Conservation (phyloP, 1,284 basidiomycete genomes). For the Vanrija pseudolonga region DNA sequence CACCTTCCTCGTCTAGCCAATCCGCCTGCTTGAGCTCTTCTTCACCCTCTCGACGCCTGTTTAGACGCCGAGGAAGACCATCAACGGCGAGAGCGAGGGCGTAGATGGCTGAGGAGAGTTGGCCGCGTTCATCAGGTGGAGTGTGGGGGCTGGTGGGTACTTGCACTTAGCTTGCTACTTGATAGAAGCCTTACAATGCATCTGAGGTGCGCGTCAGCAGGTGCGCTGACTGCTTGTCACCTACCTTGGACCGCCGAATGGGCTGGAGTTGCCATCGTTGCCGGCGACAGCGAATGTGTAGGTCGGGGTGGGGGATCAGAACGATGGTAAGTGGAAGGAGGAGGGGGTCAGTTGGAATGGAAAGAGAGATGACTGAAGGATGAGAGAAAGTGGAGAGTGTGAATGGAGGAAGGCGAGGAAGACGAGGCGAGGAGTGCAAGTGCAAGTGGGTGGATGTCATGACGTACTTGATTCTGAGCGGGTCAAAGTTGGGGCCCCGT, state of each 20-base stretch:
- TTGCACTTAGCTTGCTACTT: neutral
- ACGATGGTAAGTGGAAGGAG: neutral
- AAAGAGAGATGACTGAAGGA: neutral
- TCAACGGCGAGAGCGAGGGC: neutral
- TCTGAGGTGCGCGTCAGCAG: neutral
- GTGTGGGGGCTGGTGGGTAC: conserved; percentile 6
- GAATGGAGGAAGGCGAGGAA: neutral
- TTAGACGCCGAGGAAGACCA: neutral
- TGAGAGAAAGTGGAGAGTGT: no score
- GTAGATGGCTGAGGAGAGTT: neutral
- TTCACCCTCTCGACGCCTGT: no score
- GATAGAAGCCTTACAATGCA: neutral
- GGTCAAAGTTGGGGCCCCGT: no score
- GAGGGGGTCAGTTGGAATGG: neutral
- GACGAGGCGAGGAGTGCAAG: neutral
- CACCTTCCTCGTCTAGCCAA: conserved; percentile 10
- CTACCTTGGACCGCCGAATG: conserved; percentile 1
- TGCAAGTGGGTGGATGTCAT: neutral
- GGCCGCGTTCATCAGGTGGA: neutral
- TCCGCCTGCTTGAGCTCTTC: conserved; percentile 1
- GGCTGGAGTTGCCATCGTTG: neutral
- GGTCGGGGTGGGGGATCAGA: neutral
- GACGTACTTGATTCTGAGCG: neutral
- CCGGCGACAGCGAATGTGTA: neutral
- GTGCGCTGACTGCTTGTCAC: neutral